A percentile compares a stretch with the other conserved stretches of the same genome.
These are phyloP conservation scores for Chamaecyparis obtusa DNA, from an alignment of 75 land plant genomes.

Conservation along the genomic window DNA sequence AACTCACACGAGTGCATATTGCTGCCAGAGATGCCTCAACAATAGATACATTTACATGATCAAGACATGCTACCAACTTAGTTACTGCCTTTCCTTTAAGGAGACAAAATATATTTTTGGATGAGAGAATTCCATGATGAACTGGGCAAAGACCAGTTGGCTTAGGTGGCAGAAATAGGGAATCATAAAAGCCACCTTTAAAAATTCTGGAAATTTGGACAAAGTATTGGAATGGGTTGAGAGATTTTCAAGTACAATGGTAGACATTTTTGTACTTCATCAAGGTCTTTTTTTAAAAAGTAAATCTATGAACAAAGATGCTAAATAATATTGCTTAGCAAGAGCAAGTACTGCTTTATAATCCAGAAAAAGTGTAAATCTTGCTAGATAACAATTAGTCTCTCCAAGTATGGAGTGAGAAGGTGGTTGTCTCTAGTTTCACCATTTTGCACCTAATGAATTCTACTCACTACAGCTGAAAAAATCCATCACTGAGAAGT, in stretches of 20 bases:
- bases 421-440: slow-evolving; percentile 53
- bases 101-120: slow-evolving; percentile 77
- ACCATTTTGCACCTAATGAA: slow-evolving; percentile 53
- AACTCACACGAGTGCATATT: slow-evolving; percentile 62
- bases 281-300: slow-evolving; percentile 66
- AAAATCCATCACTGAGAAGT: slow-evolving; percentile 70
- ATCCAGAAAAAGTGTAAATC: slow-evolving; percentile 70
- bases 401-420: slow-evolving; percentile 63
- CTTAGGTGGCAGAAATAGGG: slow-evolving; percentile 39
- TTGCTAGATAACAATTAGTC: slow-evolving; percentile 73
- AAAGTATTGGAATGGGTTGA: slow-evolving; percentile 61
- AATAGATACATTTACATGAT: slow-evolving; percentile 67
- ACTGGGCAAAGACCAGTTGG: slow-evolving; percentile 61
- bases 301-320: slow-evolving; percentile 58
- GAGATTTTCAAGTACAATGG: slow-evolving; percentile 77
- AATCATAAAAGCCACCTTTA: slow-evolving; percentile 46
- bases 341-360: slow-evolving; percentile 45
- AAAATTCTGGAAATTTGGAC: slow-evolving; percentile 57
- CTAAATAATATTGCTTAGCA: slow-evolving; percentile 61
- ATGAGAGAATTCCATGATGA: slow-evolving; percentile 76
- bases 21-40: slow-evolving; percentile 90
- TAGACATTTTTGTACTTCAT: slow-evolving; percentile 78
- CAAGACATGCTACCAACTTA: slow-evolving; percentile 75
- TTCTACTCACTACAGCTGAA: slow-evolving; percentile 31
- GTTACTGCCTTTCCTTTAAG: slow-evolving; percentile 70